These are phyloP conservation scores for Stagonosporopsis rhizophila DNA, from an alignment of 2,329 filamentous ascomycete species.

Conservation along the genomic window DNA sequence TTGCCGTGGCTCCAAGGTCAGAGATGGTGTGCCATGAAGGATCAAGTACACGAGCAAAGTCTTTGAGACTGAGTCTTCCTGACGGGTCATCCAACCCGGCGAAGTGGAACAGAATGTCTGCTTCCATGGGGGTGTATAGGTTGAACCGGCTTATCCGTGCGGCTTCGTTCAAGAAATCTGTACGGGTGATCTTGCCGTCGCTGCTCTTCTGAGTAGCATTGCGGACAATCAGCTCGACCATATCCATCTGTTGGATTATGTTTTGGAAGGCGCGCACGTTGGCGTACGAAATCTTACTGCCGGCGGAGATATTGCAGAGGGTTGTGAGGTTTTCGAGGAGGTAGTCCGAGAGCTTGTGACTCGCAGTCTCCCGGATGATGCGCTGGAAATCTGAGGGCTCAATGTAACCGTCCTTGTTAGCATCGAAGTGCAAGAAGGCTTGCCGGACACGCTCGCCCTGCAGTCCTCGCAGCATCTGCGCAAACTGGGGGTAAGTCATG, in stretches of 20 bases:
- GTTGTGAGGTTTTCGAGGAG: constrained; percentile 88
- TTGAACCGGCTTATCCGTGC: constrained; percentile 91
- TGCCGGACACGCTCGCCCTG: constrained; percentile 96
- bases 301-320: constrained; percentile 90
- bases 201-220: constrained; percentile 82
- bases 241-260: constrained; percentile 95
- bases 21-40: constrained; percentile 82
- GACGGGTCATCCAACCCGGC: constrained; percentile 90
- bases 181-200: constrained; percentile 91
- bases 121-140: constrained; percentile 97
- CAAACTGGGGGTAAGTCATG: constrained; percentile 95
- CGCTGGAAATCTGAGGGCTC: constrained; percentile 94
- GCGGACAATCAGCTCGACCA: constrained; percentile 91
- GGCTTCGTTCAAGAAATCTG: constrained; percentile 94
- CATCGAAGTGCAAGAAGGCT: constrained; percentile 91
- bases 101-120: constrained; percentile 98
- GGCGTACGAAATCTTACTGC: constrained; percentile 95
- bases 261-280: constrained; percentile 98
- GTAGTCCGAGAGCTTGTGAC: constrained; percentile 97
- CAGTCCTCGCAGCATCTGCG: constrained; percentile 94
- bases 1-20: constrained; percentile 59
- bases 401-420: constrained; percentile 91
- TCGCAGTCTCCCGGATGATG: constrained; percentile 91
- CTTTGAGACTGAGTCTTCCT: constrained; percentile 78
- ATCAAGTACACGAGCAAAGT: constrained; percentile 96